These are phyloP conservation scores for Amanita rubescens DNA, from an alignment of 768 basidiomycete genomes.

Conservation along the genomic window DNA sequence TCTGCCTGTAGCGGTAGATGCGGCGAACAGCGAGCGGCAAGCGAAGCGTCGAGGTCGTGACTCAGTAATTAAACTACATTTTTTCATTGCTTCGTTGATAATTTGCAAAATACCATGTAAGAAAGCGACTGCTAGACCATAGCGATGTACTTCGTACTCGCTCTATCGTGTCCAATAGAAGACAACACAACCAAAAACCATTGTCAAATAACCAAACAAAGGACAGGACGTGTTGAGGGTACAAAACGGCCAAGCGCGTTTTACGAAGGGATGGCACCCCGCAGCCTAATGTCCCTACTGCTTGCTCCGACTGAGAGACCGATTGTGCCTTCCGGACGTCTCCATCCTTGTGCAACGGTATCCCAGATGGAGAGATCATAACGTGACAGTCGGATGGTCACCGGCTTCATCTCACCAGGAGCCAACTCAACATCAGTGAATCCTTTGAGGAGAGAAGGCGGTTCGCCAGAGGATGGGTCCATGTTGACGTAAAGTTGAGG, in stretches of 20 bases:
- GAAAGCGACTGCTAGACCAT: too few relatives aligned
- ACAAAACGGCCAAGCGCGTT: background rate
- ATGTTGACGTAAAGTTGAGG: conserved; percentile 73
- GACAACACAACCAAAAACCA: too few relatives aligned
- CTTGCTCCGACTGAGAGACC: conserved; percentile 61
- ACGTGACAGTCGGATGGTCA: conserved; percentile 53
- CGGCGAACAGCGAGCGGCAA: too few relatives aligned
- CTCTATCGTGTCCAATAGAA: too few relatives aligned
- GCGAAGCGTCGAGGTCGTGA: too few relatives aligned
- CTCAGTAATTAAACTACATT: too few relatives aligned
- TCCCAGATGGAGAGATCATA: conserved; percentile 79
- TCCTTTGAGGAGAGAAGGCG: conserved; percentile 64
- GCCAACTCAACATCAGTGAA: conserved; percentile 52
- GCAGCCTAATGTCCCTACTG: conserved; percentile 53
- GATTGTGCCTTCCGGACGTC: conserved; percentile 55
- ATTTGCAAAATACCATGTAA: too few relatives aligned
- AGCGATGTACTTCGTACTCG: too few relatives aligned
- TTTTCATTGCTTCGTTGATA: too few relatives aligned
- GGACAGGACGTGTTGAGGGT: too few relatives aligned
- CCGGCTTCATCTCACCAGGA: conserved; percentile 38
- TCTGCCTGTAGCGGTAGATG: too few relatives aligned
- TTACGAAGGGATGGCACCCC: conserved; percentile 28
- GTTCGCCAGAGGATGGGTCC: conserved; percentile 55
- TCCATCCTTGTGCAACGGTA: conserved; percentile 65
- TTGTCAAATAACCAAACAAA: too few relatives aligned